Conservation (phyloP, 345 rosid genomes). For the Rhodamnia argentea region DNA sequence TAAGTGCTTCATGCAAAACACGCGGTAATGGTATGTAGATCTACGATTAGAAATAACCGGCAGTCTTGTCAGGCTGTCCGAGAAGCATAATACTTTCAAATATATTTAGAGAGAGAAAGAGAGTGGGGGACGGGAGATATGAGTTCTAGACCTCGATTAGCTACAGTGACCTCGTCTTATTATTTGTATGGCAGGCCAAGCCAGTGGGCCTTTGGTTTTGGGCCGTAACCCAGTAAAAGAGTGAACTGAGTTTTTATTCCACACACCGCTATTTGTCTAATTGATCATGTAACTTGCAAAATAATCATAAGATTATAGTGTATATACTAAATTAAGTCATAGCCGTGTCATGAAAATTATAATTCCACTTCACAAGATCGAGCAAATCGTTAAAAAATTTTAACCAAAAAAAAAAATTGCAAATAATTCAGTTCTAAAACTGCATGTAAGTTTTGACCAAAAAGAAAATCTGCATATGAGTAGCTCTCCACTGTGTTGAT, state of each 20-base stretch:
- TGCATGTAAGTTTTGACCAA: too few relatives aligned
- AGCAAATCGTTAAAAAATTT: background rate
- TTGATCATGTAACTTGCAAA: background rate
- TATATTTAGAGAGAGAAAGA: background rate
- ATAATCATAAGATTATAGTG: background rate
- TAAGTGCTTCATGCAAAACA: too few relatives aligned
- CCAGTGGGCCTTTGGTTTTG: background rate
- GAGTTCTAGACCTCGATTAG: background rate
- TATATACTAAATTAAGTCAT: background rate
- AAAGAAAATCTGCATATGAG: background rate
- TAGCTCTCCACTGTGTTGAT: too few relatives aligned
- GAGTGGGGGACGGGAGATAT: background rate
- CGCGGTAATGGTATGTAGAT: too few relatives aligned
- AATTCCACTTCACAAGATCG: background rate
- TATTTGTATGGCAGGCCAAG: background rate
- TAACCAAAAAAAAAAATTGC: too few relatives aligned
- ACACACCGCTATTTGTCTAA: too few relatives aligned
- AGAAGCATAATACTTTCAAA: too few relatives aligned
- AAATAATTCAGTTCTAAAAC: too few relatives aligned
- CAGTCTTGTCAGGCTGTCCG: too few relatives aligned
- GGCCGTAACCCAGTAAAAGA: background rate
- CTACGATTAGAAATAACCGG: too few relatives aligned
- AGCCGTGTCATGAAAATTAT: background rate
- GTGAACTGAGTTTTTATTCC: background rate
- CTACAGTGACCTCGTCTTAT: background rate